Percentiles rank a stretch among this genome's conserved stretches.
phyloP scores from a whole-genome alignment of 164 flowering plant species.

The Hamamelis virginiana region DNA sequence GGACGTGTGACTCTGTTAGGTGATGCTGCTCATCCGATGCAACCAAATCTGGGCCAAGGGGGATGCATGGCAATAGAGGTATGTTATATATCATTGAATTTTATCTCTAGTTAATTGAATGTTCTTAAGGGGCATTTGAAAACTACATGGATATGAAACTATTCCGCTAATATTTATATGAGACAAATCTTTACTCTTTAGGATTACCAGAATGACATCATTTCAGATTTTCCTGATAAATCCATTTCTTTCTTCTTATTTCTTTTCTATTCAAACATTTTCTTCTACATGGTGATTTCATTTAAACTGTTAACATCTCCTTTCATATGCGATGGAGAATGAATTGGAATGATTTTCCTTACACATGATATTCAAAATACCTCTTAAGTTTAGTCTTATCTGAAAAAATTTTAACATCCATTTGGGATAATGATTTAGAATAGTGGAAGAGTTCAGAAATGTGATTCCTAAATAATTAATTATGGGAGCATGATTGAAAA shows the following conservation, averaged over 20 bases:
- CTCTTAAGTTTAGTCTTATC: background rate
- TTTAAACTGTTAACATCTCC: background rate
- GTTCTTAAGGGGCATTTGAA: background rate
- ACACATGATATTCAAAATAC: too few species aligned
- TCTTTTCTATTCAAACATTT: background rate
- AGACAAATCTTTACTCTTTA: too few species aligned
- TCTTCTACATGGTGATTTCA: background rate
- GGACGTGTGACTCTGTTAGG: constrained; percentile 38
- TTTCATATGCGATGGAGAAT: background rate
- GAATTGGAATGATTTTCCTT: too few species aligned
- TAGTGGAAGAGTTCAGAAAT: background rate
- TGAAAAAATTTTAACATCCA: background rate
- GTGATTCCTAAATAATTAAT: background rate
- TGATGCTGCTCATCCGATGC: constrained; percentile 42
- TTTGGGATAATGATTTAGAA: background rate
- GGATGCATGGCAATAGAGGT: constrained; percentile 53
- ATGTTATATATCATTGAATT: background rate
- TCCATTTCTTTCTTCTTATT: background rate
- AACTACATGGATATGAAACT: background rate
- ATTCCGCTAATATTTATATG: too few species aligned
- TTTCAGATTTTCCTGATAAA: background rate
- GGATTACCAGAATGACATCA: background rate
- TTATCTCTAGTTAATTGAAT: background rate
- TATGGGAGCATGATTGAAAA: background rate
- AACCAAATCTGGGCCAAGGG: constrained; percentile 46